Percentiles rank a stretch among this genome's conserved stretches.
Conservation (phyloP, 2,329 filamentous ascomycete species). For the Rhinocladiella similis region DNA sequence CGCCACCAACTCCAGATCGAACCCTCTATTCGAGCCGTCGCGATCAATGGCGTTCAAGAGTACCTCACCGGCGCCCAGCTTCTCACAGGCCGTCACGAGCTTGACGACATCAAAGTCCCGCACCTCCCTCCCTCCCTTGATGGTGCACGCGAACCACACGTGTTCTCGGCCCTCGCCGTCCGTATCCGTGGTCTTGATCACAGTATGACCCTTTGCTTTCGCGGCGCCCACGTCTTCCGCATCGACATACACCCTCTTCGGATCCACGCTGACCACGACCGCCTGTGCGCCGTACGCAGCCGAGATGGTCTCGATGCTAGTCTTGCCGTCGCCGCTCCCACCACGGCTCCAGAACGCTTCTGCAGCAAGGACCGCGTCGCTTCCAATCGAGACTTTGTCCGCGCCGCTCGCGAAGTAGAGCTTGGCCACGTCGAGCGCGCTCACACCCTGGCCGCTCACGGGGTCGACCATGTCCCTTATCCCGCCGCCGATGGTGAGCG, state of each 20-base stretch:
- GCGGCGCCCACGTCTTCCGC: conserved; percentile 48
- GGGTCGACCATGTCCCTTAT: conserved; percentile 86
- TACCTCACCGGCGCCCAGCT: conserved; percentile 93
- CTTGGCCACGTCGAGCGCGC: conserved; percentile 86
- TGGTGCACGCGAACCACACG: conserved; percentile 98
- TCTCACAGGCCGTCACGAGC: conserved; percentile 84
- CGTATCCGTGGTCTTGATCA: conserved; percentile 66
- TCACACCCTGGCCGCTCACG: conserved; percentile 79
- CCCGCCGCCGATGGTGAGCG: conserved; percentile 90
- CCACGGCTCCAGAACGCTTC: conserved; percentile 81
- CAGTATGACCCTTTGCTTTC: conserved; percentile 59
- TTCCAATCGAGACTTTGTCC: conserved; percentile 96
- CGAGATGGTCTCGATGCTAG: conserved; percentile 94
- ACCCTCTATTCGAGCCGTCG: conserved; percentile 91
- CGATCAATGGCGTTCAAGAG: conserved; percentile 97
- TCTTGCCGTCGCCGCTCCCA: conserved; percentile 70
- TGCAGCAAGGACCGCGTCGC: conserved; percentile 87
- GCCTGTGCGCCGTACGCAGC: conserved; percentile 93
- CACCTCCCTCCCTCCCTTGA: conserved; percentile 93
- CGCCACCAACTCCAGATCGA: conserved; percentile 86
- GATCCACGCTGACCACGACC: conserved; percentile 93
- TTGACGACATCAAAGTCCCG: conserved; percentile 90
- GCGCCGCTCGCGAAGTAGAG: conserved; percentile 98
- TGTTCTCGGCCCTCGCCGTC: conserved; percentile 73
- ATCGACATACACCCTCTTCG: conserved; percentile 81